These are phyloP conservation scores for Auriscalpium orientale DNA, from an alignment of 768 basidiomycete species.

Conservation along the genomic window DNA sequence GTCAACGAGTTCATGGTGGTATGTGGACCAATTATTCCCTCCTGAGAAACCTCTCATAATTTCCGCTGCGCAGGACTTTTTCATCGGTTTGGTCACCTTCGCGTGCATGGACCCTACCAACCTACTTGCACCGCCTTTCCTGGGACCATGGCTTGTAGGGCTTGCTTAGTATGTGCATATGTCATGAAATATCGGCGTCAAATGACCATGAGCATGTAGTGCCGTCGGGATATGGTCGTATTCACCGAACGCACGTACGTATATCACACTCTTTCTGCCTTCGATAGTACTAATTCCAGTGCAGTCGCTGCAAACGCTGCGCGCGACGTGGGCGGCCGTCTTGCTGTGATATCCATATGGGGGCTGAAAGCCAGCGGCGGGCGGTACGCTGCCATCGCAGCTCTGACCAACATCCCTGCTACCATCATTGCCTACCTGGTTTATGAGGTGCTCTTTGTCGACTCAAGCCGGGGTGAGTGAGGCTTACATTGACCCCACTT, in stretches of 20 bases:
- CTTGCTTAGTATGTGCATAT: slow-evolving; percentile 8
- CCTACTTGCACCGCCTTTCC: slow-evolving; percentile 15
- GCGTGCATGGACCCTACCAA: slow-evolving; percentile 17
- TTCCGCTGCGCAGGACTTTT: slow-evolving; percentile 6
- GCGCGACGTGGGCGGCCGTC: slow-evolving; percentile 17
- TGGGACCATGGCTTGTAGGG: slow-evolving; percentile 13
- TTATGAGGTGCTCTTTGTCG: slow-evolving; percentile 17
- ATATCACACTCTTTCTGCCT: not conserved
- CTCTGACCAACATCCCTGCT: slow-evolving; percentile 18
- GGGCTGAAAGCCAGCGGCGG: slow-evolving; percentile 16
- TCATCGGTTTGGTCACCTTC: slow-evolving; percentile 15
- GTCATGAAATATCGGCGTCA: not conserved
- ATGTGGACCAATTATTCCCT: not conserved
- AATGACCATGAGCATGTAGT: not conserved
- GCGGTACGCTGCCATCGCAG: slow-evolving; percentile 18
- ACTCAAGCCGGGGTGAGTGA: slow-evolving; percentile 13
- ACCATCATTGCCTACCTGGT: slow-evolving; percentile 14
- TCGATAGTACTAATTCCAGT: no score
- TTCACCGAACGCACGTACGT: slow-evolving; percentile 14
- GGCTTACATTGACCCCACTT: not conserved
- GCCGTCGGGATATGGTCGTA: slow-evolving; percentile 14
- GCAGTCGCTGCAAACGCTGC: slow-evolving; percentile 17
- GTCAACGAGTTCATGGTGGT: slow-evolving; percentile 33
- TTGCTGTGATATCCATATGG: slow-evolving; percentile 16
- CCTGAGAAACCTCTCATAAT: not conserved